phyloP scores from a whole-genome alignment of 345 rosid genomes.

The Clarkia xantiana region DNA sequence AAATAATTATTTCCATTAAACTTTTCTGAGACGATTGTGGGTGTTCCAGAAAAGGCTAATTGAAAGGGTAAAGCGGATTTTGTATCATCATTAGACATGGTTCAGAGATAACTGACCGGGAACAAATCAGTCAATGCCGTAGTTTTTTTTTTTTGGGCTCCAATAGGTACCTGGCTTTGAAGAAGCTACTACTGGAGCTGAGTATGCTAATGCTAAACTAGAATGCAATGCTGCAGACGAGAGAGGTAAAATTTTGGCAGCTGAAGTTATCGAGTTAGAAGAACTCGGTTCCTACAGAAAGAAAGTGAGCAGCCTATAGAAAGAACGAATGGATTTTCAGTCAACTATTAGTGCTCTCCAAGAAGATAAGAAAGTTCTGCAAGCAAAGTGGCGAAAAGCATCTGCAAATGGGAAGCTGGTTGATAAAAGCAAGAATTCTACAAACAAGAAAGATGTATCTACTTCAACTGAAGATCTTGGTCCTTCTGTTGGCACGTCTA shows the following conservation, averaged over 20 bases:
- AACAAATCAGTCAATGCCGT: no score
- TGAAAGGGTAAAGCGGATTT: no score
- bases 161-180: no score
- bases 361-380: constrained; percentile 93
- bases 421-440: constrained; percentile 24
- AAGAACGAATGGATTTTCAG: constrained; percentile 79
- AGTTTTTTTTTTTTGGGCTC: no score
- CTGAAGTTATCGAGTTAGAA: constrained; percentile 95
- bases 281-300: constrained; percentile 70
- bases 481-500: constrained; percentile 18
- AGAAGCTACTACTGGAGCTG: no score
- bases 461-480: constrained; percentile 84
- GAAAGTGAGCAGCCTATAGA: constrained; percentile 73
- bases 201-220: constrained; percentile 59
- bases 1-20: no score
- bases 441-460: constrained; percentile 40
- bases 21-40: no score
- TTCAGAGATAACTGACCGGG: no score
- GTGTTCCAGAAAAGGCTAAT: no score
- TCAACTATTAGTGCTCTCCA: constrained; percentile 76
- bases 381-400: constrained; percentile 71
- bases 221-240: constrained; percentile 92
- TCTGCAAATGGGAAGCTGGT: constrained; percentile 37
- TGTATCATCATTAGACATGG: no score
- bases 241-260: constrained; percentile 77